phyloP scores from a whole-genome alignment of 2,329 filamentous ascomycete species.

The Pseudopyrenochaeta lycopersici region DNA sequence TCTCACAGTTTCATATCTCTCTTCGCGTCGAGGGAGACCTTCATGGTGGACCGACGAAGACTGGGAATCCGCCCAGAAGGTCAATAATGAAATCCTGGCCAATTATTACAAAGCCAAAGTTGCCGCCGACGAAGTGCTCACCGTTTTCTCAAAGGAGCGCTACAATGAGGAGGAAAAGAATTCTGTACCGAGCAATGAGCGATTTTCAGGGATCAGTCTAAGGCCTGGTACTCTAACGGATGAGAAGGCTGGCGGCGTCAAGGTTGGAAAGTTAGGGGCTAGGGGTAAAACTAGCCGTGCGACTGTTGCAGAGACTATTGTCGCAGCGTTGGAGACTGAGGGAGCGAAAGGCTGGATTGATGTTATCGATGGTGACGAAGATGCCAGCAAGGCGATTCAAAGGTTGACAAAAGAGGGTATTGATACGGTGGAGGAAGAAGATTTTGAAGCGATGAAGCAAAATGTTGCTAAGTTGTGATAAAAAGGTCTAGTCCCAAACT shows the following conservation, averaged over 20 bases:
- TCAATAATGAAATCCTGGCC: slow-evolving; percentile 60
- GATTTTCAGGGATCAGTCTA: slow-evolving; percentile 61
- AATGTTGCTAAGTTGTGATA: slow-evolving; percentile 26
- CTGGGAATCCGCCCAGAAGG: slow-evolving; percentile 55
- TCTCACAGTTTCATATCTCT: slow-evolving; percentile 63
- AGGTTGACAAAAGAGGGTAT: slow-evolving; percentile 54
- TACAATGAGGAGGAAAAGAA: slow-evolving; percentile 38
- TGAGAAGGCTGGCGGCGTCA: slow-evolving; percentile 58
- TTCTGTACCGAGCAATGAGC: slow-evolving; percentile 32
- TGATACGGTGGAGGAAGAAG: slow-evolving; percentile 61
- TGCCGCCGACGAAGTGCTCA: slow-evolving; percentile 65
- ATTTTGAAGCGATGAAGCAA: slow-evolving; percentile 56
- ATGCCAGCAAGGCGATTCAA: slow-evolving; percentile 57
- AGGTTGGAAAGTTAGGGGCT: slow-evolving; percentile 56
- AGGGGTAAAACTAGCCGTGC: slow-evolving; percentile 57
- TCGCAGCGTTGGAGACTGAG: slow-evolving; percentile 57
- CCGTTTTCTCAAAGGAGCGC: slow-evolving; percentile 51
- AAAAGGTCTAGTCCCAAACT: neutral
- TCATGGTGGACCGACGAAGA: slow-evolving; percentile 62
- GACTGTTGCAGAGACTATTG: slow-evolving; percentile 62
- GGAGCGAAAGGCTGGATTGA: slow-evolving; percentile 64
- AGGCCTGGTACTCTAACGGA: slow-evolving; percentile 61
- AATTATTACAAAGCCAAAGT: slow-evolving; percentile 64
- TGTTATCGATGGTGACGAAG: slow-evolving; percentile 61
- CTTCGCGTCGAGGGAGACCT: slow-evolving; percentile 58